Evolutionary conservation across 139 green algal genomes (phyloP), one percentile per base, ranked within the genome.

Genomic region (Chlamydomonas sphaeroides): DNA sequence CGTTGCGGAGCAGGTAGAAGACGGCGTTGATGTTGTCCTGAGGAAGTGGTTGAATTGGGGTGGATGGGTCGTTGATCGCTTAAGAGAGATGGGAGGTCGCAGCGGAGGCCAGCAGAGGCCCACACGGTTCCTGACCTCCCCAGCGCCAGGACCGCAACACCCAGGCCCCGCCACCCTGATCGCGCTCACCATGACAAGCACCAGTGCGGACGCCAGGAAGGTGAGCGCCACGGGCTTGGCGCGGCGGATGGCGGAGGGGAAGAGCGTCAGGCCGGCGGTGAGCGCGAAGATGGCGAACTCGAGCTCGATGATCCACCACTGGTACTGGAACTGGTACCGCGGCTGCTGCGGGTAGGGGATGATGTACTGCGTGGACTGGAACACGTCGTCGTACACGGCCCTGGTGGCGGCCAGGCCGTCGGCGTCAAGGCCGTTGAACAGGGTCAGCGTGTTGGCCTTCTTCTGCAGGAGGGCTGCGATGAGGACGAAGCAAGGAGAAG

Each of bases 291-390:
- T 18, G 41, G 80, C 80, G 6, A 86, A n/a, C 80, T 86, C 59
- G 39, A 69, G 75, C 80, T 86, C 59, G 49, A 86, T 86, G 80
- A 86, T 86, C 66, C 65, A 84, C 68, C 80, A 80, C 80, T 86
- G 62, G 69, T 80, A 80, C 69, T 86, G 80, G 69, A 86, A 86
- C 80, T 86, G 80, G 80, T 76, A 86, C 80, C 67, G 41, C 32
- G 80, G 69, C 1, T 25, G 57, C 68, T 80, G 42, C 45, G 80
- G 69, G 59, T 86, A 86, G 42, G 68, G 68, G 41, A 86, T 80
- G 69, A 86, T 80, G 80, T 86, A 86, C 5, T n/a, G 68, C 41
- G 79, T 72, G 14, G 7, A 38, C 78, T 59, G 35, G 66, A 84
- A 84, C 23, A 84, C 65, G 7, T 68, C 65, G 25, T 77, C 78